Conservation (phyloP, 805 yeast species). For the Candida hispaniensis region DNA sequence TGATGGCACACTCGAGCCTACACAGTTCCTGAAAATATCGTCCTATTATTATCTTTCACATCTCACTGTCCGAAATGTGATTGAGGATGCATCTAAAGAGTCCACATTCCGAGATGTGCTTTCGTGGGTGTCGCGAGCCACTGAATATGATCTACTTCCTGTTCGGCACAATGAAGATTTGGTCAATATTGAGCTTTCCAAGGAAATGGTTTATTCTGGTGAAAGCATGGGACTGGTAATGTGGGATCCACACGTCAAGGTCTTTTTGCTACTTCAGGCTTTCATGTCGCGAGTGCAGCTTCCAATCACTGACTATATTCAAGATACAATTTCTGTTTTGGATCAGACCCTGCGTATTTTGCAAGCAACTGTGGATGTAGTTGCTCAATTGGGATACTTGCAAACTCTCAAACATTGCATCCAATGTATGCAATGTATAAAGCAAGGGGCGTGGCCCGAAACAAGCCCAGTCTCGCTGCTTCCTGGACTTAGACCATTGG, state of each 20-base stretch:
- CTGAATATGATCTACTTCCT: constrained; percentile 80
- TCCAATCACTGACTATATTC: constrained; percentile 91
- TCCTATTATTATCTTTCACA: constrained; percentile 92
- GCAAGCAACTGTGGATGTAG: constrained; percentile 85
- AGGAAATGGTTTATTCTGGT: constrained; percentile 48
- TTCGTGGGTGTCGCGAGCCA: constrained; percentile 48
- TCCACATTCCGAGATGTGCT: constrained; percentile 54
- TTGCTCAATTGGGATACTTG: constrained; percentile 71
- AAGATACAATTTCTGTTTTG: constrained; percentile 83
- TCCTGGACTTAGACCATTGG: constrained; percentile 34
- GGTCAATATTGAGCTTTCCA: constrained; percentile 73
- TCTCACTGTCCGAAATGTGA: constrained; percentile 64
- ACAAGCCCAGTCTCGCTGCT: constrained; percentile 52
- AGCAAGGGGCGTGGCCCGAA: constrained; percentile 82
- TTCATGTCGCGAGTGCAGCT: constrained; percentile 59
- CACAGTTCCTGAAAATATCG: constrained; percentile 74
- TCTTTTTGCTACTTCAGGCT: constrained; percentile 62
- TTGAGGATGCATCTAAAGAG: constrained; percentile 39
- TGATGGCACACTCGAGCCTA: constrained; percentile 36
- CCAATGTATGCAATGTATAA: constrained; percentile 69
- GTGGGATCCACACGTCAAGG: constrained; percentile 83
- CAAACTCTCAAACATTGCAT: constrained; percentile 52
- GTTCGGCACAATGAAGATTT: constrained; percentile 88
- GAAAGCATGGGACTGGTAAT: constrained; percentile 31
- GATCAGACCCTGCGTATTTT: constrained; percentile 91